These are phyloP conservation scores for Acanthamoeba divionensis DNA, from an alignment of 208 protist species.

Conservation along the genomic window DNA sequence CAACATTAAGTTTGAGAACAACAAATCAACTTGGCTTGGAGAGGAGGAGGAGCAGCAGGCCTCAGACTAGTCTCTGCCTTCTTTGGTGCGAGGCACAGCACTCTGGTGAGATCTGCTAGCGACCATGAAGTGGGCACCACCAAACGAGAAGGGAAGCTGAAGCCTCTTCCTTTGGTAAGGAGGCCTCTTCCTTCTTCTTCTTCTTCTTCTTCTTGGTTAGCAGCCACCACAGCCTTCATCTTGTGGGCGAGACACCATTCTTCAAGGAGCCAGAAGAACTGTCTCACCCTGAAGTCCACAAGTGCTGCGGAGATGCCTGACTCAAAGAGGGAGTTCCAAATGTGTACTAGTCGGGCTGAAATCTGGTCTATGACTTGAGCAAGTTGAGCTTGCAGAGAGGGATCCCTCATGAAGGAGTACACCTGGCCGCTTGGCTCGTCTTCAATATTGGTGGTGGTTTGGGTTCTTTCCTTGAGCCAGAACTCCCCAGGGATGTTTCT, in stretches of 20 bases:
- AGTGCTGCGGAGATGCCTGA: background rate
- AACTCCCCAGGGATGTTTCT: constrained; percentile 47
- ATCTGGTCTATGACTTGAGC: background rate
- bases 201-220: background rate
- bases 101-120: no score
- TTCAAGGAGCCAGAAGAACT: constrained; percentile 17
- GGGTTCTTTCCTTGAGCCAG: background rate
- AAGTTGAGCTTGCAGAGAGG: background rate
- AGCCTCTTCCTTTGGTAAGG: no score
- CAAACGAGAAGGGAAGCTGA: no score
- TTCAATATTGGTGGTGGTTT: background rate
- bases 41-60: no score
- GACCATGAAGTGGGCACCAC: no score
- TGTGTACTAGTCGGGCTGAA: background rate
- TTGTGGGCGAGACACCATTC: background rate
- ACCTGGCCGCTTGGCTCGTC: background rate
- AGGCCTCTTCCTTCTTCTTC: background rate
- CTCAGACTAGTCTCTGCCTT: no score
- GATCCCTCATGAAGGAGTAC: background rate
- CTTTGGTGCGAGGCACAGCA: no score
- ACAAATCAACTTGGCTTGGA: no score
- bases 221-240: background rate
- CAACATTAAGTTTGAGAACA: no score
- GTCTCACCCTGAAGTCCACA: background rate
- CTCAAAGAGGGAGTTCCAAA: background rate